Percentiles rank a stretch among this genome's conserved stretches.
Conservation (phyloP, 768 basidiomycete genomes). For the Boletus rubropictus region DNA sequence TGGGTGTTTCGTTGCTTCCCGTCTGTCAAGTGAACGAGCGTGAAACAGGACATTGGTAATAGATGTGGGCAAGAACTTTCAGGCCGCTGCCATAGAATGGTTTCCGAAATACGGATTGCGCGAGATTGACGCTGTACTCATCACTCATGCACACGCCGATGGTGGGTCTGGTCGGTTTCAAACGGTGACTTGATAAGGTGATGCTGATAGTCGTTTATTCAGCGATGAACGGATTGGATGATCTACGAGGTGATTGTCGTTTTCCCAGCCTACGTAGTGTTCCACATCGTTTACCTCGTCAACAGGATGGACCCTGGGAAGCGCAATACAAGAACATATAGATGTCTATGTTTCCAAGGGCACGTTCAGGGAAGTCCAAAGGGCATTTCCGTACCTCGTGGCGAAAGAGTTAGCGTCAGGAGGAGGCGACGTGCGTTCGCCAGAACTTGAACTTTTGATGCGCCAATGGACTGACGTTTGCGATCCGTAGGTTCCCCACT, state of each 20-base stretch:
- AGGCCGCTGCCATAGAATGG: conserved; percentile 47
- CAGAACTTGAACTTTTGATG: background rate
- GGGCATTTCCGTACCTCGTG: conserved; percentile 79
- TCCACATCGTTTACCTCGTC: conserved; percentile 2
- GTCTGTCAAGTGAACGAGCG: background rate
- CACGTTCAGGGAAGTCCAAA: conserved; percentile 61
- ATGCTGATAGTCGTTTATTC: conserved; percentile 5
- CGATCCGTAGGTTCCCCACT: conserved; percentile 61
- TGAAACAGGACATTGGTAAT: conserved; percentile 66
- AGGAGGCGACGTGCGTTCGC: conserved; percentile 58
- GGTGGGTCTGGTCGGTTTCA: conserved; percentile 32
- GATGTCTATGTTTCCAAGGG: conserved; percentile 66
- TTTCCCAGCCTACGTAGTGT: background rate
- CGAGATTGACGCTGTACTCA: conserved; percentile 65
- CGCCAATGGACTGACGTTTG: conserved; percentile 1
- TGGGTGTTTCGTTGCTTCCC: conserved; percentile 31
- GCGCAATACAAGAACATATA: conserved; percentile 62
- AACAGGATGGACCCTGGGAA: conserved; percentile 66
- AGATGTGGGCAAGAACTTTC: conserved; percentile 84
- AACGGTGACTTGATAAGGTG: background rate
- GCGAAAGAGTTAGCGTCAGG: conserved; percentile 72
- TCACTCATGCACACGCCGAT: conserved; percentile 88
- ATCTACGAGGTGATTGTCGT: conserved; percentile 59
- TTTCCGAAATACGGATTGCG: conserved; percentile 72
- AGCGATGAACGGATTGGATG: conserved; percentile 90